Evolutionary conservation across 306 rosid species (phyloP).

Genomic region (Albizia julibrissin): DNA sequence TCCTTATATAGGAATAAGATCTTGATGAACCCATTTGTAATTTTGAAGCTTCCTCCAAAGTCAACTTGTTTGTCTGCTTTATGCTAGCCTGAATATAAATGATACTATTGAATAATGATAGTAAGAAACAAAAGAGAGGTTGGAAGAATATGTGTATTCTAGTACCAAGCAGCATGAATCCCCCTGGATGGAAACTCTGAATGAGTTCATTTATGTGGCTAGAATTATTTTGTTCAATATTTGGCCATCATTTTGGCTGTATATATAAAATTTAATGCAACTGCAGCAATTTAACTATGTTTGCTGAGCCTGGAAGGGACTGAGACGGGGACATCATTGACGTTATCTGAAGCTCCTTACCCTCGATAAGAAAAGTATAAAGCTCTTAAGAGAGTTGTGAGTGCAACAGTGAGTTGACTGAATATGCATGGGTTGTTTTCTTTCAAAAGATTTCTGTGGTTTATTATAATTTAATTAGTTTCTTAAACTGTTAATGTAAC

Average conservation of each 20-base stretch:
- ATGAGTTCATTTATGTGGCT: not conserved
- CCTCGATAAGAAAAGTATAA: slow-evolving; percentile 10
- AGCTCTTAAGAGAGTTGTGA: slow-evolving; percentile 1
- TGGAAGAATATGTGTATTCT: not conserved
- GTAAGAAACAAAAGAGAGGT: not conserved
- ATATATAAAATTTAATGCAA: not conserved
- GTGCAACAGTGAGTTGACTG: not conserved
- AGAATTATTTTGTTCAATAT: too few species aligned
- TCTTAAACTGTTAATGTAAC: not conserved
- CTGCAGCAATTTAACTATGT: not conserved
- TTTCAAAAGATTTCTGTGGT: not conserved
- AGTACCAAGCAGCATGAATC: not conserved
- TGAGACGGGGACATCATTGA: not conserved
- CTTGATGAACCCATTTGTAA: not conserved
- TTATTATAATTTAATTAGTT: slow-evolving; percentile 1
- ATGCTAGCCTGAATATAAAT: not conserved
- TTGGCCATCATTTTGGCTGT: too few species aligned
- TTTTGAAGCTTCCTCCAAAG: not conserved
- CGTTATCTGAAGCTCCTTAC: not conserved
- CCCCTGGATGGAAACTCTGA: not conserved
- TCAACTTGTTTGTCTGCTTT: not conserved
- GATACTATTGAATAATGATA: not conserved
- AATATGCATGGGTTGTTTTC: not conserved
- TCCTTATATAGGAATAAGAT: not conserved
- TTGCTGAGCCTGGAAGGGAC: slow-evolving; percentile 9